Conservation (phyloP, 2,329 filamentous ascomycete species). For the Dothistroma septosporum region DNA sequence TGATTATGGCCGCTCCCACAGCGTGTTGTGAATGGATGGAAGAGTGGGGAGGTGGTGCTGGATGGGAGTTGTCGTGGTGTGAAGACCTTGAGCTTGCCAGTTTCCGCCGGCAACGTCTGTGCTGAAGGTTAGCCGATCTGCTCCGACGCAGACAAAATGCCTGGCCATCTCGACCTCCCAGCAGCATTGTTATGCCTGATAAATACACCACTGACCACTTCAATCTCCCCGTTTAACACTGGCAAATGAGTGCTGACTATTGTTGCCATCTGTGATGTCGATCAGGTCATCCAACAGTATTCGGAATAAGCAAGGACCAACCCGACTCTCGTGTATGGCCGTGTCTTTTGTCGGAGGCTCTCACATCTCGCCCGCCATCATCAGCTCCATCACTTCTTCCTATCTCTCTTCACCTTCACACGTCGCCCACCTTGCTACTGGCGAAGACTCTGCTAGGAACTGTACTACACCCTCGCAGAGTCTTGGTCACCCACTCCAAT, state of each 20-base stretch:
- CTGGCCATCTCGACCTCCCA: neutral
- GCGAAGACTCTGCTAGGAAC: neutral
- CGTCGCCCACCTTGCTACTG: neutral
- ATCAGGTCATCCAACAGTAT: neutral
- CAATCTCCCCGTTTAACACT: neutral
- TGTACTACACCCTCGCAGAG: neutral
- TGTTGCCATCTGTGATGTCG: neutral
- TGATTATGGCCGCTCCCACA: slow-evolving; percentile 29
- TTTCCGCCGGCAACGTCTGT: neutral
- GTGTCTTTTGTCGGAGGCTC: neutral
- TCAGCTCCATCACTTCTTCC: neutral
- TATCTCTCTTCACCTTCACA: neutral
- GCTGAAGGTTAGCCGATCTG: neutral
- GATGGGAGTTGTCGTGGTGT: slow-evolving; percentile 16
- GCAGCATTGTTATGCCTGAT: neutral
- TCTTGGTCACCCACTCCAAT: neutral
- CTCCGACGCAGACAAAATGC: neutral
- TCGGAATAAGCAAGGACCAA: neutral
- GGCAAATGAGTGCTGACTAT: neutral
- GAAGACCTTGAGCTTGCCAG: neutral
- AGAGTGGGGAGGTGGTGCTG: slow-evolving; percentile 26
- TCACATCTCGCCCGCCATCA: neutral
- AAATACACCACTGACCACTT: neutral
- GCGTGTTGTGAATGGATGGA: slow-evolving; percentile 25
- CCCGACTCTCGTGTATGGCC: neutral